These are phyloP conservation scores for Fusarium buharicum DNA, from an alignment of 2,329 filamentous ascomycete genomes.

Conservation along the genomic window DNA sequence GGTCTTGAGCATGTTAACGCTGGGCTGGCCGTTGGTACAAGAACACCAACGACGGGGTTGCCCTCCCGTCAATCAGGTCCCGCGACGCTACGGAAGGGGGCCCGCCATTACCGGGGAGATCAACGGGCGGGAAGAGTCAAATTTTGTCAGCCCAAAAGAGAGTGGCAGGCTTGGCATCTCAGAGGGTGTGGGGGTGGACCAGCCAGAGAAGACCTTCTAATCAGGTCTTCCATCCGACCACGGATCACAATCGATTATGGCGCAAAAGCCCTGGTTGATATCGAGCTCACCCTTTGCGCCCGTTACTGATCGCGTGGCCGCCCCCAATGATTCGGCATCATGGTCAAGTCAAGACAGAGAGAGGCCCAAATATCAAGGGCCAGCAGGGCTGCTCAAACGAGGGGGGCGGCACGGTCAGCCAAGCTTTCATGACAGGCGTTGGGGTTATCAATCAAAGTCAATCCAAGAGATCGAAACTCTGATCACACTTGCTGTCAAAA, in stretches of 20 bases:
- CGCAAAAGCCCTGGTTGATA: constrained; percentile 26
- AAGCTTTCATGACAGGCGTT: background rate
- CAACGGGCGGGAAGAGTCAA: constrained; percentile 24
- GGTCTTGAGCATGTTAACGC: constrained; percentile 7
- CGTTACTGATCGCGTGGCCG: constrained; percentile 36
- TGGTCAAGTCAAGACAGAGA: constrained; percentile 1
- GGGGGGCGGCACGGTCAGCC: too few species aligned
- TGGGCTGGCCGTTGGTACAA: background rate
- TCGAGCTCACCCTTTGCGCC: constrained; percentile 37
- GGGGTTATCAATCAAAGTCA: constrained; percentile 31
- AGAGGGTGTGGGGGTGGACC: constrained; percentile 39
- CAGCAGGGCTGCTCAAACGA: too few species aligned
- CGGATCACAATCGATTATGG: constrained; percentile 30
- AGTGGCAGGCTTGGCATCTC: constrained; percentile 30
- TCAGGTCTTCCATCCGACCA: constrained; percentile 30
- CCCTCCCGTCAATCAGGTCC: constrained; percentile 30
- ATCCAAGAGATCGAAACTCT: background rate
- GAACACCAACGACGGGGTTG: constrained; percentile 27
- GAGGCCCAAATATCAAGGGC: too few species aligned
- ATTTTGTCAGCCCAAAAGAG: constrained; percentile 19
- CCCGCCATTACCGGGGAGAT: constrained; percentile 33
- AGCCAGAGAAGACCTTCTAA: constrained; percentile 39
- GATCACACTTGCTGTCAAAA: background rate
- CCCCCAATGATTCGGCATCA: constrained; percentile 23
- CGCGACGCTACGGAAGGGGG: constrained; percentile 34